Base-by-base conservation (phyloP, 805 yeast species). In the Candida schatavii region DNA sequence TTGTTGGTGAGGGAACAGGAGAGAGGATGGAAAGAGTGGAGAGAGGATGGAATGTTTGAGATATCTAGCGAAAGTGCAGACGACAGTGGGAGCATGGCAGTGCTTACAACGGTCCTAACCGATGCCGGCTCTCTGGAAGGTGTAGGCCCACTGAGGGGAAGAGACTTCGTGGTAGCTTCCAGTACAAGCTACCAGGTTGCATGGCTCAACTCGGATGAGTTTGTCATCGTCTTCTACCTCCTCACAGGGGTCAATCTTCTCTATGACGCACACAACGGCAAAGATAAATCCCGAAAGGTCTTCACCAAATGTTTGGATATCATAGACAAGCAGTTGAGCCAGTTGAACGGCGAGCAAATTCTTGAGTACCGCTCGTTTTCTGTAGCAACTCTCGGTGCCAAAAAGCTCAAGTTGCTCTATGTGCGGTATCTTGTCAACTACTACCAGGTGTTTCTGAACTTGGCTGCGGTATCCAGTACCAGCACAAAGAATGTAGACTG, bases 161-260 rank as follows among this genome's bases (percentile, higher is more conserved):
- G 11, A 20, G n/a, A n/a, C n/a, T n/a, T n/a, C n/a, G n/a, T n/a
- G n/a, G 32, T 29, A 7, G 6, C 32, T 6, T 29, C 35, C 7
- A 23, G 18, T 5, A 43, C 15, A 35, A 37, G 39, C 14, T 68
- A 45, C 49, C 63, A 57, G 18, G 48, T 72, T 2, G 51, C 53
- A 15, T 75, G 80, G 78, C 41, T 74, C 10, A 59, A 64, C 11
- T 59, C 70, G 3, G 68, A 65, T 32, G 78, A 74, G 42, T 72
- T 70, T 50, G 62, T 65, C 6, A 58, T 70, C 17, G 41, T 64
- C 33, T 57, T 71, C 18, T 72, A 71, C 47, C 65, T 72, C 34
- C 50, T 68, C n/a, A 63, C 70, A 28, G 80, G 75, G 2, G 51
- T 75, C 4, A 52, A 64, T 5, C 63, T 67, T 25, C 45, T 73